Conservation (phyloP, 2,329 filamentous ascomycete species). For the Ophiostoma sp. region DNA sequence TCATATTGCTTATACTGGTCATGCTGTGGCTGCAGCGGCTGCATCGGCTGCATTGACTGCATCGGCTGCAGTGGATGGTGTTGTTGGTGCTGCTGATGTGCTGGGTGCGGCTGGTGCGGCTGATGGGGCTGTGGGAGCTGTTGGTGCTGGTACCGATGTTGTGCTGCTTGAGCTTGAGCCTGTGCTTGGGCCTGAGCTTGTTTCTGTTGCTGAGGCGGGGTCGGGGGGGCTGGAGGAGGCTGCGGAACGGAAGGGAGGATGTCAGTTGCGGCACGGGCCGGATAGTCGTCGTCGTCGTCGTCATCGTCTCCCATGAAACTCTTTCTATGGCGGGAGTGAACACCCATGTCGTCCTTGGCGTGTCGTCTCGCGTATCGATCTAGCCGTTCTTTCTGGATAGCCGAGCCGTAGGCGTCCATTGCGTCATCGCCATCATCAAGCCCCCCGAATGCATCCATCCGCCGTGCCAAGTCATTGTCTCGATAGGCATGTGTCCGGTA, state of each 20-base stretch:
- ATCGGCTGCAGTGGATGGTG: background rate
- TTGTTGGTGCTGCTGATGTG: background rate
- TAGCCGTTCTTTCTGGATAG: background rate
- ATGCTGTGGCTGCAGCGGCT: constrained; percentile 27
- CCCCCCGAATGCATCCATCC: constrained; percentile 40
- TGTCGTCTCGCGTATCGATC: constrained; percentile 35
- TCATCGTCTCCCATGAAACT: constrained; percentile 64
- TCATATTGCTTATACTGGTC: background rate
- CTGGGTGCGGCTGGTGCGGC: background rate
- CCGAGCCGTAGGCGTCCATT: background rate
- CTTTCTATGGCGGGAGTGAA: constrained; percentile 37
- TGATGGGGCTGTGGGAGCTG: background rate
- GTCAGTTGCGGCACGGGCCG: constrained; percentile 42
- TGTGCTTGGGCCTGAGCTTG: constrained; percentile 27
- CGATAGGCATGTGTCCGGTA: constrained; percentile 35
- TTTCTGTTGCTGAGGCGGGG: constrained; percentile 29
- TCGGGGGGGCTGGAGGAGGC: constrained; percentile 31
- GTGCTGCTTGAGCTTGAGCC: background rate
- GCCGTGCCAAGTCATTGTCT: constrained; percentile 41
- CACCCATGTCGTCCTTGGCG: constrained; percentile 30
- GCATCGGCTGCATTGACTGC: background rate
- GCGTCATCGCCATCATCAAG: constrained; percentile 37
- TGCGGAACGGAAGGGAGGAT: constrained; percentile 40
- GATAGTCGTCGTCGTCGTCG: constrained; percentile 57
- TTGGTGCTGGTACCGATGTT: background rate